phyloP scores from a whole-genome alignment of 345 rosid genomes.

The Arabis hirsuta region DNA sequence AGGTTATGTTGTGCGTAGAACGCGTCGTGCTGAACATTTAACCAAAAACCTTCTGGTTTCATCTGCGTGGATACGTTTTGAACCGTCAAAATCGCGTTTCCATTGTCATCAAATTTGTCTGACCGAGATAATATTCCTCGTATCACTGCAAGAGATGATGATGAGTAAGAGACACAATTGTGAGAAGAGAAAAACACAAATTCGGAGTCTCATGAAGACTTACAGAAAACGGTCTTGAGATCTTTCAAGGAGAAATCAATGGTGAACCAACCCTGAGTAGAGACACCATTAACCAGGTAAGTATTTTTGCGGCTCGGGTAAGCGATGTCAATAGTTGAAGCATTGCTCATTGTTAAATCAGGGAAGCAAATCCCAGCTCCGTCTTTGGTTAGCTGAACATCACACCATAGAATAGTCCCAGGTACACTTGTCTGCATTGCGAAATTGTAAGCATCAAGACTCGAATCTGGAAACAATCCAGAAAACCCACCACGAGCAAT shows the following conservation, averaged over 20 bases:
- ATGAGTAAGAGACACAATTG: neutral
- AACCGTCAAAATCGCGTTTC: constrained; percentile 48
- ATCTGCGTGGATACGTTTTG: constrained; percentile 41
- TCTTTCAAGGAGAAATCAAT: constrained; percentile 61
- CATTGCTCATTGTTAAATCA: constrained; percentile 58
- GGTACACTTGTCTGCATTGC: constrained; percentile 45
- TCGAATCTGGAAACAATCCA: constrained; percentile 81
- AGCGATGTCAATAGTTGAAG: constrained; percentile 9
- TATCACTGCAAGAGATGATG: no score
- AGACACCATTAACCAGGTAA: constrained; percentile 62
- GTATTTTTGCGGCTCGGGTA: constrained; percentile 10
- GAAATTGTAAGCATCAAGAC: constrained; percentile 53
- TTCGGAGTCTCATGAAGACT: constrained; percentile 40
- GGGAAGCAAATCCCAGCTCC: constrained; percentile 74
- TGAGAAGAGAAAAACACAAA: neutral
- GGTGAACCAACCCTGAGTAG: constrained; percentile 64
- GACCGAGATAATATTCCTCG: constrained; percentile 31
- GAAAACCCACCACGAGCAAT: constrained; percentile 94
- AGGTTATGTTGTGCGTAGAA: constrained; percentile 70
- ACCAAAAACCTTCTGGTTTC: constrained; percentile 59
- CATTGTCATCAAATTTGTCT: constrained; percentile 14
- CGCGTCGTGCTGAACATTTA: constrained; percentile 81
- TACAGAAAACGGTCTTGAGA: constrained; percentile 47
- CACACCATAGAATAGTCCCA: constrained; percentile 64
- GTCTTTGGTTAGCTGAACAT: constrained; percentile 91